Evolutionary conservation across 768 basidiomycete genomes (phyloP).

Genomic region (Mycena metata): DNA sequence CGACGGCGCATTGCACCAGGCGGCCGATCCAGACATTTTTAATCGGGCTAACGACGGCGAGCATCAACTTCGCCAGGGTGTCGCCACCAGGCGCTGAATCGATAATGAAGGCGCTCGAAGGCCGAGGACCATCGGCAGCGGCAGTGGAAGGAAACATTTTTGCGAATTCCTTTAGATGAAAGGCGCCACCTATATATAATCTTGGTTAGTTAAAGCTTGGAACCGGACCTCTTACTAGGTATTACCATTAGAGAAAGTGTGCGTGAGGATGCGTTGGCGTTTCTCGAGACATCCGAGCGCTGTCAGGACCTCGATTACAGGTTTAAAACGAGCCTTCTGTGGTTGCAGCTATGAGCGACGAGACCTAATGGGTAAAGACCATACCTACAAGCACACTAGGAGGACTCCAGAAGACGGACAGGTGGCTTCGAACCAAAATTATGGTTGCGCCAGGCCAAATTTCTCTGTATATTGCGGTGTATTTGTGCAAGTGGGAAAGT

Average conservation of each 20-base stretch:
- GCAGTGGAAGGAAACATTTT: conserved; percentile 45
- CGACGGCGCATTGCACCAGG: conserved; percentile 39
- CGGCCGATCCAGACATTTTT: conserved; percentile 47
- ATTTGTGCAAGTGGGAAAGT: conserved; percentile 61
- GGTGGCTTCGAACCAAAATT: conserved; percentile 54
- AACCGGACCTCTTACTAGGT: no score
- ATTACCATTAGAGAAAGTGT: conserved; percentile 64
- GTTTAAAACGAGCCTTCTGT: conserved; percentile 43
- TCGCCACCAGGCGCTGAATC: conserved; percentile 62
- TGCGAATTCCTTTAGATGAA: conserved; percentile 53
- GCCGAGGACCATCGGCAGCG: conserved; percentile 23
- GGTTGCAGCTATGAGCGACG: background rate
- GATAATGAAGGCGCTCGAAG: conserved; percentile 54
- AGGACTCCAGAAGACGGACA: conserved; percentile 47
- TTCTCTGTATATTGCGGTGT: conserved; percentile 55
- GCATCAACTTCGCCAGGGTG: conserved; percentile 42
- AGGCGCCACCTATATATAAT: conserved; percentile 57
- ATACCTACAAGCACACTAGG: background rate
- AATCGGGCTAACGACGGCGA: conserved; percentile 50
- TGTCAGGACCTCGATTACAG: conserved; percentile 54
- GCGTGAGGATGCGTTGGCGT: conserved; percentile 55
- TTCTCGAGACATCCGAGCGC: conserved; percentile 50
- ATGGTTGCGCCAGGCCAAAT: conserved; percentile 59
- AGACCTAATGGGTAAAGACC: background rate
- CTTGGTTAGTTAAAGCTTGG: background rate